Evolutionary conservation across 2,329 filamentous ascomycete species (phyloP), one percentile per base, ranked within the genome.

Genomic region (Boeremia exigua): DNA sequence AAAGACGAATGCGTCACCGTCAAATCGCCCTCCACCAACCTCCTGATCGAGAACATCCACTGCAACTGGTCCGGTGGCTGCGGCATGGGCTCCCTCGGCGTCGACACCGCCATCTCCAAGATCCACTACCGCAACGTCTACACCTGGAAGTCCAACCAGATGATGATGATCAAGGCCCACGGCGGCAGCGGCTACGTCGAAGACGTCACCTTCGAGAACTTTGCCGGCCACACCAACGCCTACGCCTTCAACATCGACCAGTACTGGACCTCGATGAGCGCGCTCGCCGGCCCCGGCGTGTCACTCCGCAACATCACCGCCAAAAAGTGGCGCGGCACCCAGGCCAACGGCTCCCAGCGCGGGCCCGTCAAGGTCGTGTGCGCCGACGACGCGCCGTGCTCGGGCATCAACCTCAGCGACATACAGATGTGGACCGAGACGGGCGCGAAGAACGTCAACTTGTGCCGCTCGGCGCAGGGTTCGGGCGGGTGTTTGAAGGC

Each of bases 81-180:
- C 59, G 83, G 80, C 10, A 82, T 87, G 62, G 84, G 84, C 32
- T 85, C 82, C 3, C 76, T 87, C 2, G 79, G 77, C 6, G 70
- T 73, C 11, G 77, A 79, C 53, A 81, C 72, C 53, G 76, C 80
- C 56, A 81, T 86, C 66, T 80, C 79, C 34, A 73, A 83, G 56
- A 77, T 86, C 55, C 69, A 75, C 27, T 86, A 86, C 74, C 74
- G 76, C 62, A 84, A 86, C 65, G 67, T 86, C 58, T 86, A 86
- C 75, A 86, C 84, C 28, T 80, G 78, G 73, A 75, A 78, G n/a
- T 82, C 80, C 9, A 87, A 87, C 76, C 82, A 87, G 65, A 86
- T 86, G 84, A 80, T 81, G 71, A 84, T 85, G 82, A 81, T 87
- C 76, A 87, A 87, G 71, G 82, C 79, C 48, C 83, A 85, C 62